Evolutionary conservation across 129 eudicot genomes (phyloP).

Genomic region (Apium graveolens): DNA sequence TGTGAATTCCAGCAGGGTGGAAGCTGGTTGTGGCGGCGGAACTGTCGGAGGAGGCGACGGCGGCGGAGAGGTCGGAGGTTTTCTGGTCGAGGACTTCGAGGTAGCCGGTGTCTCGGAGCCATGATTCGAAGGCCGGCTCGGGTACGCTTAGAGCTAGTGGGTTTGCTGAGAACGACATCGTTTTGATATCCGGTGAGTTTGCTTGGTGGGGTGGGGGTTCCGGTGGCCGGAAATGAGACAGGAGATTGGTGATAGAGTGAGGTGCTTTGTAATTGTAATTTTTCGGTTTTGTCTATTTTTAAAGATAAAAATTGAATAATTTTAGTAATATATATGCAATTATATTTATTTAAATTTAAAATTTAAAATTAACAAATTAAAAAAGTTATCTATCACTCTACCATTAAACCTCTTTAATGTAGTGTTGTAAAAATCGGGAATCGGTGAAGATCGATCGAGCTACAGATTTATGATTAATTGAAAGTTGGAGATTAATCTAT

Average conservation of each 20-base stretch:
- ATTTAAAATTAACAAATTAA: no score
- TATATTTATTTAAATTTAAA: no score
- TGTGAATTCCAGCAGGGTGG: conserved; percentile 17
- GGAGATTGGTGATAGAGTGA: background rate
- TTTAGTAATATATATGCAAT: no score
- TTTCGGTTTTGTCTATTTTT: no score
- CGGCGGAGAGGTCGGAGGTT: conserved; percentile 63
- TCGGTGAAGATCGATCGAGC: no score
- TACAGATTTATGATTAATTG: no score
- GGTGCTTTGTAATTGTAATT: background rate
- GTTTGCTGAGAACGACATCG: conserved; percentile 68
- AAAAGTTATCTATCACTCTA: no score
- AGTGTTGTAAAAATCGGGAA: no score
- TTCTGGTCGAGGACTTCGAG: conserved; percentile 88
- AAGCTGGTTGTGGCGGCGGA: conserved; percentile 31
- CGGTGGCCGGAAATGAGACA: background rate
- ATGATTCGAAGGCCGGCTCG: conserved; percentile 77
- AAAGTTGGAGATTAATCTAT: no score
- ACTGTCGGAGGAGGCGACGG: conserved; percentile 22
- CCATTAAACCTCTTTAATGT: no score
- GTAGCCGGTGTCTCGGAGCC: conserved; percentile 96
- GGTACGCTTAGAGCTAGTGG: conserved; percentile 92
- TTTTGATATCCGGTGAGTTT: background rate
- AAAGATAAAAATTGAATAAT: no score
- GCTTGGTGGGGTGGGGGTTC: background rate